Evolutionary conservation across 225 moss, liverwort and hornwort genomes (phyloP).

Genomic region (Pseudoscleropodium purum): DNA sequence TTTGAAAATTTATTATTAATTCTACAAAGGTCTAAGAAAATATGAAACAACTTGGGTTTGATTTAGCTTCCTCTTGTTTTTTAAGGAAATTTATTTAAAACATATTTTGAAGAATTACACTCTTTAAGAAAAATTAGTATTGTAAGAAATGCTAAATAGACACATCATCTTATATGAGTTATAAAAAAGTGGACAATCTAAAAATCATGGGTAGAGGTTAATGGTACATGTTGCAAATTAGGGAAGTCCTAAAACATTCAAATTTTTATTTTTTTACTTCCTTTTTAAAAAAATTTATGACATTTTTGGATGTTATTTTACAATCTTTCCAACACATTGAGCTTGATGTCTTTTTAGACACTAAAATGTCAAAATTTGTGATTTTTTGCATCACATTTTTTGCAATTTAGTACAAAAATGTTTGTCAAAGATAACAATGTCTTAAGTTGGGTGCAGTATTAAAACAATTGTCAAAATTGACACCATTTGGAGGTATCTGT

Average conservation of each 20-base stretch:
- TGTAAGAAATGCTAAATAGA: not conserved
- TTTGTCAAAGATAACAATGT: not conserved
- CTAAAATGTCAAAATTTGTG: too few species aligned
- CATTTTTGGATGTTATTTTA: rapidly evolving
- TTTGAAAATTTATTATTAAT: not conserved
- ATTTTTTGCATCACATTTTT: too few species aligned
- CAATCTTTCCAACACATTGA: not conserved
- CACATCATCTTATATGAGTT: not conserved
- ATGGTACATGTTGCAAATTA: rapidly evolving
- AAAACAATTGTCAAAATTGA: too few species aligned
- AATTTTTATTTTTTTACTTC: not conserved
- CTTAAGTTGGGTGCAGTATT: not conserved
- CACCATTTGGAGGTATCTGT: too few species aligned
- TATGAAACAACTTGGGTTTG: not conserved
- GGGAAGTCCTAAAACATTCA: rapidly evolving
- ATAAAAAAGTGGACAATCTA: not conserved
- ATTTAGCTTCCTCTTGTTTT: not conserved
- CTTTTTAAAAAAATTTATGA: too few species aligned
- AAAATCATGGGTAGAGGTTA: rapidly evolving
- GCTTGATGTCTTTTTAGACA: not conserved
- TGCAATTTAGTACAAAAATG: too few species aligned
- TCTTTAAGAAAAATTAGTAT: rapidly evolving
- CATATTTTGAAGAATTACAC: rapidly evolving
- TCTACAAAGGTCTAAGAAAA: not conserved
- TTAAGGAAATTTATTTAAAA: not conserved